A percentile compares a stretch with the other conserved stretches of the same genome.
phyloP scores from a whole-genome alignment of 345 rosid genomes.

The Ceriops decandra region DNA sequence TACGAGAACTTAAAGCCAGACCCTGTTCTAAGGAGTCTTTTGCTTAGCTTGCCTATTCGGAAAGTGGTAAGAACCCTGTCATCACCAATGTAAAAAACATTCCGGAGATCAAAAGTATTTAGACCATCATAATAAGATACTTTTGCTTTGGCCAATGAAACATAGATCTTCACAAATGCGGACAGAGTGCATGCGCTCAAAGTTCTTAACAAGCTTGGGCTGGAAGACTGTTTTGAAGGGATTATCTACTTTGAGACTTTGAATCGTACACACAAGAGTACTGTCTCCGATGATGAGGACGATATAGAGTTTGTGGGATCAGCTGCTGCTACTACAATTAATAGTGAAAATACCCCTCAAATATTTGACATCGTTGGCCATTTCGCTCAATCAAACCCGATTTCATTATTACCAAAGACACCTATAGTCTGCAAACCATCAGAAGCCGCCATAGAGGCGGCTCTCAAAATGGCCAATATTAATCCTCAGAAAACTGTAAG shows the following conservation, averaged over 20 bases:
- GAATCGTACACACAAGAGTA: slow-evolving; percentile 49
- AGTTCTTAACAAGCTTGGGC: slow-evolving; percentile 65
- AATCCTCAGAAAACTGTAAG: slow-evolving; percentile 73
- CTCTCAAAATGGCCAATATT: slow-evolving; percentile 59
- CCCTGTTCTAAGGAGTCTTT: slow-evolving; percentile 68
- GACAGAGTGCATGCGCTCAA: slow-evolving; percentile 68
- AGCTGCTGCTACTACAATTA: neutral
- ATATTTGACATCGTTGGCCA: slow-evolving; percentile 61
- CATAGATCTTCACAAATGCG: slow-evolving; percentile 88
- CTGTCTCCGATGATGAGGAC: slow-evolving; percentile 43
- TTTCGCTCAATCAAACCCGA: slow-evolving; percentile 41
- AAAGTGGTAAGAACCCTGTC: slow-evolving; percentile 62
- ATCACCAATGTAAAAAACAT: neutral
- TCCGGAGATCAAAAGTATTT: neutral
- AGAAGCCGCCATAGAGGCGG: slow-evolving; percentile 50
- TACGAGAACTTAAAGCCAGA: slow-evolving; percentile 87
- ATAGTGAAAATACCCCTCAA: slow-evolving; percentile 12
- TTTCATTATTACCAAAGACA: slow-evolving; percentile 48
- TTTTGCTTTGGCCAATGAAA: neutral
- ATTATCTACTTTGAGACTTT: slow-evolving; percentile 91
- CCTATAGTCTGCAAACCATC: slow-evolving; percentile 78
- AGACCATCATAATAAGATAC: neutral
- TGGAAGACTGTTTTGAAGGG: slow-evolving; percentile 92
- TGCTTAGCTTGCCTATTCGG: slow-evolving; percentile 67
- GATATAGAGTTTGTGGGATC: slow-evolving; percentile 44